Evolutionary conservation across 2,329 filamentous ascomycete species (phyloP), one percentile per base, ranked within the genome.

Genomic region (Pseudocercospora musae): DNA sequence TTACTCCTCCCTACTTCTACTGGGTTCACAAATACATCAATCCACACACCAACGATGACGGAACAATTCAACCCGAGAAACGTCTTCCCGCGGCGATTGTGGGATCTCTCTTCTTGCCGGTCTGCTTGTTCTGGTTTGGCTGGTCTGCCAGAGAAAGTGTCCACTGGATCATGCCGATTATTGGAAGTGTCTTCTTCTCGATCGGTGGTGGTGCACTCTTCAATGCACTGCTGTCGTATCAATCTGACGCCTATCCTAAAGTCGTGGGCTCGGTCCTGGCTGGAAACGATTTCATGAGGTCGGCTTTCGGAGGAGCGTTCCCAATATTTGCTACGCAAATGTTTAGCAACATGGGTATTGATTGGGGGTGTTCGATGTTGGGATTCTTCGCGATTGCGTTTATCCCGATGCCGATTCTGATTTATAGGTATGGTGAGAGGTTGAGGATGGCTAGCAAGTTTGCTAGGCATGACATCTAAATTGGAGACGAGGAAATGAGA

Each of bases 81-180:
- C 69, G 75, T n/a, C 64, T 78, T 1, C 71, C 69, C 8, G 70
- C 74, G 0, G 72, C 74, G 15, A 71, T 70, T 53, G 68, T 76
- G n/a, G 75, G 75, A 31, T 72, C 66, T 9, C 76, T 78, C 61
- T 69, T 62, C 58, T 71, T 78, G 5, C 75, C 76, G 0, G 72
- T 78, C 37, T 78, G 75, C 56, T 68, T 78, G 8, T 78, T 78
- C 70, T 78, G 75, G 76, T 78, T 78, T 56, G 77, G 75, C 2
- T 78, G 77, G 76, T 68, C 70, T 4, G 64, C 74, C 0, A 53
- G 71, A 44, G 10, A 46, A 13, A 52, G 61, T 7, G 63, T 74
- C 7, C 74, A 76, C 62, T 78, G 74, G 75, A 76, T 77, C 57
- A 68, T 77, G 64, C 76, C 74, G 1, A 75, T 77, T 50, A 73